These are phyloP conservation scores for Boletus rufocinnamomeus DNA, from an alignment of 768 basidiomycete genomes.

Conservation along the genomic window DNA sequence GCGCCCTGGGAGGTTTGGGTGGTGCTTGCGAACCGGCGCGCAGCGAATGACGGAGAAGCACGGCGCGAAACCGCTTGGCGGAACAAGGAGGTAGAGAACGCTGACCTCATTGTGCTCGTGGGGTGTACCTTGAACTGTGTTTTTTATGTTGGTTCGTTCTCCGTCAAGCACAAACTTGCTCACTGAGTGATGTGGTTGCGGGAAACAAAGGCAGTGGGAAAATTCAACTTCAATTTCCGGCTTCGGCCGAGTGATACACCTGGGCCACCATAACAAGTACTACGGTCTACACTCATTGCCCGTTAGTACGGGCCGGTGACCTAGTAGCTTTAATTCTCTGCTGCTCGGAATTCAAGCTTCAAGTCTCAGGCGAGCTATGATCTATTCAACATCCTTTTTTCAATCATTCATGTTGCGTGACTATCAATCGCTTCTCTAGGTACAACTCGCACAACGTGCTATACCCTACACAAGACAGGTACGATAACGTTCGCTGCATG, in stretches of 20 bases:
- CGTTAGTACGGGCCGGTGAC: no score
- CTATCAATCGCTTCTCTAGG: no score
- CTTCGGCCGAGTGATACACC: slow-evolving; percentile 4
- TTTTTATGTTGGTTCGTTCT: slow-evolving; percentile 4
- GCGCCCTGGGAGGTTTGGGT: slow-evolving; percentile 41
- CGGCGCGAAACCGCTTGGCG: slow-evolving; percentile 24
- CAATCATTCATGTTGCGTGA: no score
- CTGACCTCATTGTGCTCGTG: slow-evolving; percentile 25
- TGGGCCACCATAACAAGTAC: no score
- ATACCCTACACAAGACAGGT: no score
- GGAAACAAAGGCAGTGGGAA: neutral
- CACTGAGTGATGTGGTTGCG: neutral
- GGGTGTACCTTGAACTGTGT: slow-evolving; percentile 5
- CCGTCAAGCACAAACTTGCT: slow-evolving; percentile 7
- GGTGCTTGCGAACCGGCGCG: slow-evolving; percentile 46
- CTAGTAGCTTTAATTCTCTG: no score
- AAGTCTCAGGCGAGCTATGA: no score
- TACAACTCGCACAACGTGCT: no score
- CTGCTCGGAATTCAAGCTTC: no score
- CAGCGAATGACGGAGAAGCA: slow-evolving; percentile 15
- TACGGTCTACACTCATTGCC: no score
- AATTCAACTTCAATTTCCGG: slow-evolving; percentile 1
- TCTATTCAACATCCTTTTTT: no score
- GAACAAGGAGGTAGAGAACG: slow-evolving; percentile 28
- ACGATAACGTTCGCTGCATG: no score